These are phyloP conservation scores for Exophiala calicioides DNA, from an alignment of 2,329 filamentous ascomycete genomes.

Conservation along the genomic window DNA sequence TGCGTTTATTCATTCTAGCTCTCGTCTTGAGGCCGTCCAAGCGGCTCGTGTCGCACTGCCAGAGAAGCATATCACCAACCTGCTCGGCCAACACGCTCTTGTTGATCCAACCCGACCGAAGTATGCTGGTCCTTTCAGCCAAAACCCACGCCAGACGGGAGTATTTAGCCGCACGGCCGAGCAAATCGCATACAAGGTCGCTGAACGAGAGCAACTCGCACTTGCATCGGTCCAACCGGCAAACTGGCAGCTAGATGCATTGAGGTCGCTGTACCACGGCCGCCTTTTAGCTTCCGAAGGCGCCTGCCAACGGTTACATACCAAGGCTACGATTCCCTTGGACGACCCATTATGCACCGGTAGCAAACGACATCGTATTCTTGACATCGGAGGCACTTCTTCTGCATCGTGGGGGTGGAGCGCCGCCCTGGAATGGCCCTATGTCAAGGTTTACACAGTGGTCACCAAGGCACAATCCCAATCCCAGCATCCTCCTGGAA, in stretches of 20 bases:
- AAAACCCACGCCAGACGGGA: conserved; percentile 68
- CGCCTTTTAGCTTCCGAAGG: conserved; percentile 59
- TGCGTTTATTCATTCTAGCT: conserved; percentile 79
- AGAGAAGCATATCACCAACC: conserved; percentile 73
- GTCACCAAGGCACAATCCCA: conserved; percentile 73
- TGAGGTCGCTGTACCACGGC: conserved; percentile 62
- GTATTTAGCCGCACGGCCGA: conserved; percentile 39
- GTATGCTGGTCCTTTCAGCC: conserved; percentile 68
- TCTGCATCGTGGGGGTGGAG: conserved; percentile 97
- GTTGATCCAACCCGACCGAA: conserved; percentile 69
- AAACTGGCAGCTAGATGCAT: conserved; percentile 64
- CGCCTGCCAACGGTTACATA: conserved; percentile 32
- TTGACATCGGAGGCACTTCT: conserved; percentile 83
- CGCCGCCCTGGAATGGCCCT: conserved; percentile 80
- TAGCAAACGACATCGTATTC: conserved; percentile 62
- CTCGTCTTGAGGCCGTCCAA: conserved; percentile 86
- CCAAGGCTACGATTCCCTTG: conserved; percentile 32
- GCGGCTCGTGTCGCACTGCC: conserved; percentile 74
- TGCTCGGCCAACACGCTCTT: conserved; percentile 82
- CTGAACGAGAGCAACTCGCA: conserved; percentile 78
- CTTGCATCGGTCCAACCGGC: conserved; percentile 66
- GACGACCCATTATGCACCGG: conserved; percentile 34
- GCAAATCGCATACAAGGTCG: conserved; percentile 43
- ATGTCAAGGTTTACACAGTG: conserved; percentile 84
- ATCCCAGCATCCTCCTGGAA: conserved; percentile 55